Conservation (phyloP, 148 eudicot species). For the Cornus suecica region DNA sequence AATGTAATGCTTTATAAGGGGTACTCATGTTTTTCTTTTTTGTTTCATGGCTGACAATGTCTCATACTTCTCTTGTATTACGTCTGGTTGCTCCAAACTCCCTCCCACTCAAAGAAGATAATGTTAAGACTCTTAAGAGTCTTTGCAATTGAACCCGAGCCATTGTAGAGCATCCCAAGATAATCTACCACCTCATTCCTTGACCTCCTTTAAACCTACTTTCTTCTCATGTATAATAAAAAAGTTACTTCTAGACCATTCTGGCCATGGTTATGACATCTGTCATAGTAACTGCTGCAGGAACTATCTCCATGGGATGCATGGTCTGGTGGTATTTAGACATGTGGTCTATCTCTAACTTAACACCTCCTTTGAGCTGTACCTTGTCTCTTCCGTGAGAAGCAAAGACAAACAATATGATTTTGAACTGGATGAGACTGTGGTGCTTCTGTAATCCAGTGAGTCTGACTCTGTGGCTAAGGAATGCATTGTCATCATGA, state of each 20-base stretch:
- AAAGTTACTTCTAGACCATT: background rate
- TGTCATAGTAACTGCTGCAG: no score
- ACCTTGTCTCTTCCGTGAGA: no score
- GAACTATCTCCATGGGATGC: no score
- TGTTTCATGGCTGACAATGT: background rate
- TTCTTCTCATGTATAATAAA: background rate
- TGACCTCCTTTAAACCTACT: background rate
- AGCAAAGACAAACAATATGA: no score
- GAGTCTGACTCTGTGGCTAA: no score
- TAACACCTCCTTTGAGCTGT: no score
- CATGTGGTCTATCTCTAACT: no score
- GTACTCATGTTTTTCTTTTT: background rate
- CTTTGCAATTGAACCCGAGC: background rate
- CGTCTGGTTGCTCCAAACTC: background rate
- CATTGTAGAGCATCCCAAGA: background rate
- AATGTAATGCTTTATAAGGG: background rate
- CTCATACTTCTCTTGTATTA: background rate
- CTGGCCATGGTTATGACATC: no score
- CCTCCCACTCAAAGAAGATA: background rate
- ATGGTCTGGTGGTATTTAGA: no score
- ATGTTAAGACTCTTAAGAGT: background rate
- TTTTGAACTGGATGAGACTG: no score
- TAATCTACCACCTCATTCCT: background rate
- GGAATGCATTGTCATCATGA: background rate
- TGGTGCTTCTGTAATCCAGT: no score